Evolutionary conservation across 805 yeast species (phyloP).

Genomic region (Sugiyamaella chiloensis): DNA sequence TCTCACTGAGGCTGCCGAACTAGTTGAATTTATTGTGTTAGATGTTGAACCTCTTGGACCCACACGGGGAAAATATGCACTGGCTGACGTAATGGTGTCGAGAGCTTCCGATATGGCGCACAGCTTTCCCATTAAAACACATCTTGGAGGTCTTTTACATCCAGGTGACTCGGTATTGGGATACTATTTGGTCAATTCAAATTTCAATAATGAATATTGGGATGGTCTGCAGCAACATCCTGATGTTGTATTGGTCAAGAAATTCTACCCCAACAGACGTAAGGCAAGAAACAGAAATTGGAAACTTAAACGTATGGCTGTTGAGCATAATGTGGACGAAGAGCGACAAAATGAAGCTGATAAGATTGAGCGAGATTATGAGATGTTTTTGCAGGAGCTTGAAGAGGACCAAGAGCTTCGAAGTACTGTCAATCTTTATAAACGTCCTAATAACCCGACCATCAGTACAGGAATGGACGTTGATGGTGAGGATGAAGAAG

Average conservation of each 20-base stretch:
- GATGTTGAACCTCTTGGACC: conserved; percentile 91
- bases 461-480: conserved; percentile 20
- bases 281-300: conserved; percentile 77
- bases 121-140: conserved; percentile 77
- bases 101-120: conserved; percentile 67
- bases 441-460: conserved; percentile 40
- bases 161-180: conserved; percentile 94
- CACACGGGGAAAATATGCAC: conserved; percentile 68
- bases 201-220: conserved; percentile 77
- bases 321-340: conserved; percentile 63
- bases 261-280: conserved; percentile 74
- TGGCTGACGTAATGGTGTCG: conserved; percentile 83
- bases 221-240: conserved; percentile 58
- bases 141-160: conserved; percentile 84
- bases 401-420: conserved; percentile 96
- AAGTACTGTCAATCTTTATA: conserved; percentile 84
- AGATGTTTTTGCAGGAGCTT: conserved; percentile 90
- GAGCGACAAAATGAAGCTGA: conserved; percentile 76
- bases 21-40: conserved; percentile 78
- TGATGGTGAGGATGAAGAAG: conserved; percentile 25
- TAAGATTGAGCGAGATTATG: conserved; percentile 92
- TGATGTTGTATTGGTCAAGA: conserved; percentile 86
- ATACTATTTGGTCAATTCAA: conserved; percentile 74
- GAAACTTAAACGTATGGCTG: conserved; percentile 97
- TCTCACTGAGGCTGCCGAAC: conserved; percentile 57